A percentile compares a stretch with the other conserved stretches of the same genome.
Conservation (phyloP, 306 rosid genomes). For the Dalbergia oliveri region DNA sequence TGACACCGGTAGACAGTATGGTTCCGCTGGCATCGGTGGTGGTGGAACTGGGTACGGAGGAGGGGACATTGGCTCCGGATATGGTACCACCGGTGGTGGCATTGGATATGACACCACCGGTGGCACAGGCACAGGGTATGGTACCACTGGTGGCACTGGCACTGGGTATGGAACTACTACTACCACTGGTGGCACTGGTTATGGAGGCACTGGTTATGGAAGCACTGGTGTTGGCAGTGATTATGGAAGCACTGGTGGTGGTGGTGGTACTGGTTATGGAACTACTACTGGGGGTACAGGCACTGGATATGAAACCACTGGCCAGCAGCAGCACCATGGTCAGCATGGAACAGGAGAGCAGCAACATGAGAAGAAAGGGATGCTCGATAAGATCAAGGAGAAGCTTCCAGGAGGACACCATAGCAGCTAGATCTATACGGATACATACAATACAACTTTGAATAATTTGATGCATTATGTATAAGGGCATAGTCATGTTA, state of each 20-base stretch:
- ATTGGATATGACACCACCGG: constrained; percentile 16
- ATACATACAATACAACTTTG: not conserved
- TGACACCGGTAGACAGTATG: not conserved
- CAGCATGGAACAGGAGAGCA: not conserved
- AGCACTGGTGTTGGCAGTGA: not conserved
- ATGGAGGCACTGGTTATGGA: not conserved
- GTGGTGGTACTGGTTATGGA: not conserved
- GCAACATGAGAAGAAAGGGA: constrained; percentile 43
- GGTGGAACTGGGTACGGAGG: not conserved
- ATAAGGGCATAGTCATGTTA: not conserved
- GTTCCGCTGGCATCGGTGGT: not conserved
- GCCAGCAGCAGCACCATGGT: not conserved
- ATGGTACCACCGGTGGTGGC: not conserved
- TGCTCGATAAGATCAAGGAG: constrained; percentile 45
- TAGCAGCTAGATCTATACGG: not conserved
- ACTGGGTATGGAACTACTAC: not conserved
- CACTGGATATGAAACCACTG: not conserved
- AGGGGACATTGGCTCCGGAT: not conserved
- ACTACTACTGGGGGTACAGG: no score
- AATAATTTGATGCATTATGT: not conserved
- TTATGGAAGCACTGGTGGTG: not conserved
- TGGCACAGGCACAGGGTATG: not conserved
- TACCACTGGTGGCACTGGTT: not conserved
- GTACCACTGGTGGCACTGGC: not conserved
- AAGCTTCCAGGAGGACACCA: constrained; percentile 35